These are phyloP conservation scores for Fusarium pseudograminearum DNA, from an alignment of 2,329 filamentous ascomycete species.

Conservation along the genomic window DNA sequence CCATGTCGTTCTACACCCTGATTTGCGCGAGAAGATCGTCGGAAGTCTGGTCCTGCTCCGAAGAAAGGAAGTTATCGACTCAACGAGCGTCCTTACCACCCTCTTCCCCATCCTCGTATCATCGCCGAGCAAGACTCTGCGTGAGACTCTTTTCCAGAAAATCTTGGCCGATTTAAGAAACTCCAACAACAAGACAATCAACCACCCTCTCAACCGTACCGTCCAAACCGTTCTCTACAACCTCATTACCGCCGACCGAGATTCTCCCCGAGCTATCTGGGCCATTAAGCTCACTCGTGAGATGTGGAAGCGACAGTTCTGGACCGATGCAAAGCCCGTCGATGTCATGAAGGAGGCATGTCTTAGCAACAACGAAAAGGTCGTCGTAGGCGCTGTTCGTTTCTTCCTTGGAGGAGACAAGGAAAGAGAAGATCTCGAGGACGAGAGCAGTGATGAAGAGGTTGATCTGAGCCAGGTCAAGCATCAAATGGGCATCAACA, in stretches of 20 bases:
- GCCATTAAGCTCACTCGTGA: conserved; percentile 95
- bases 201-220: conserved; percentile 92
- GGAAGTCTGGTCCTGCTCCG: conserved; percentile 87
- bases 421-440: conserved; percentile 91
- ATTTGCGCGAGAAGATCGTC: conserved; percentile 94
- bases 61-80: conserved; percentile 93
- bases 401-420: conserved; percentile 98
- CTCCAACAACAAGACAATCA: conserved; percentile 86
- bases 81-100: conserved; percentile 83
- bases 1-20: conserved; percentile 83
- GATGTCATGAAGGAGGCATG: conserved; percentile 97
- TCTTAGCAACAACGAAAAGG: conserved; percentile 91
- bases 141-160: conserved; percentile 85
- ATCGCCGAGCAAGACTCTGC: conserved; percentile 91
- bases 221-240: conserved; percentile 96
- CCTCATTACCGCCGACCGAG: conserved; percentile 85
- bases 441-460: conserved; percentile 86
- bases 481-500: conserved; percentile 92
- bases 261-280: conserved; percentile 91
- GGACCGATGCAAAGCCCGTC: conserved; percentile 95
- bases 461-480: conserved; percentile 83
- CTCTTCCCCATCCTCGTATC: conserved; percentile 94
- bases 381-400: conserved; percentile 84
- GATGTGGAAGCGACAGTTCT: conserved; percentile 95
- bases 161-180: conserved; percentile 91